These are phyloP conservation scores for Ophiostoma angusticollis DNA, from an alignment of 2,329 filamentous ascomycete genomes.

Conservation along the genomic window DNA sequence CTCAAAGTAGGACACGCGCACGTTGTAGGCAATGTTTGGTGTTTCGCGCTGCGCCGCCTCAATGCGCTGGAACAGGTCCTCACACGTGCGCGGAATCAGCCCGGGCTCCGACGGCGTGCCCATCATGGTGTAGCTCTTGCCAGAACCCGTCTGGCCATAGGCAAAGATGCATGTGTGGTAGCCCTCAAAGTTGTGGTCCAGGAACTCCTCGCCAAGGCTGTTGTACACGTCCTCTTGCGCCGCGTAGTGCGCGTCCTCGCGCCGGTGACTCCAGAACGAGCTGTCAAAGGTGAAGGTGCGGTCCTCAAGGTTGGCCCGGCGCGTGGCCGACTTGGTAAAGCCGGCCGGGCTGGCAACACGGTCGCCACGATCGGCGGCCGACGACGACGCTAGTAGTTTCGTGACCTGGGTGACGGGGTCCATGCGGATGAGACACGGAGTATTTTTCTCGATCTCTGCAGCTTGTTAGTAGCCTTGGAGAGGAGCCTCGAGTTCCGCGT, in stretches of 20 bases:
- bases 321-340: slow-evolving; percentile 18
- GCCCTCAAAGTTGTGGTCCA: slow-evolving; percentile 95
- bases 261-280: slow-evolving; percentile 97
- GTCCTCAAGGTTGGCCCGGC: slow-evolving; percentile 13
- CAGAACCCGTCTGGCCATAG: slow-evolving; percentile 93
- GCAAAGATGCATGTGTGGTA: slow-evolving; percentile 99
- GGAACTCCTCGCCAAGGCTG: slow-evolving; percentile 75
- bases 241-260: slow-evolving; percentile 67
- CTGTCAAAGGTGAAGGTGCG: slow-evolving; percentile 77
- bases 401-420: slow-evolving; percentile 77
- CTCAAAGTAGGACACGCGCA: slow-evolving; percentile 96
- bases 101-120: slow-evolving; percentile 92
- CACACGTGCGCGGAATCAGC: slow-evolving; percentile 93
- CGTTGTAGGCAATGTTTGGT: slow-evolving; percentile 64
- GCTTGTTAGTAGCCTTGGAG: no score
- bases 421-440: slow-evolving; percentile 84
- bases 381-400: slow-evolving; percentile 55
- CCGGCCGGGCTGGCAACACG: slow-evolving; percentile 5
- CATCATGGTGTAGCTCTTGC: slow-evolving; percentile 97
- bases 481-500: no score
- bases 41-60: slow-evolving; percentile 51
- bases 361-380: slow-evolving; percentile 21
- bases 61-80: slow-evolving; percentile 93
- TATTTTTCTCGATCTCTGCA: slow-evolving; percentile 68
- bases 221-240: slow-evolving; percentile 80